Conservation (phyloP, 495 filamentous ascomycete genomes). For the Xylaria castorea region DNA sequence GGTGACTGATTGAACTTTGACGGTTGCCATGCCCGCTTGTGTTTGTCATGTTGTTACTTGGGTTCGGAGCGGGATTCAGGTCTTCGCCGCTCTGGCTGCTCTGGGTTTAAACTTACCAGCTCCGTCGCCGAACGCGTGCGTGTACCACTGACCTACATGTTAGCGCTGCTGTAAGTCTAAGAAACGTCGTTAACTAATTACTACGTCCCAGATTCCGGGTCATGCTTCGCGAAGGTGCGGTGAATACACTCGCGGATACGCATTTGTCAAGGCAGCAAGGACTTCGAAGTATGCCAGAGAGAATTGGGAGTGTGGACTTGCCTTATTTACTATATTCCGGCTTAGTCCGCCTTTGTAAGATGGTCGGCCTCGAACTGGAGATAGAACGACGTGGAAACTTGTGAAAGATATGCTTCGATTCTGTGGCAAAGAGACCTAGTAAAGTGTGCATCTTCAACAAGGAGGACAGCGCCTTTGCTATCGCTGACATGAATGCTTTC, state of each 20-base stretch:
- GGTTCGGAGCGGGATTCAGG: neutral
- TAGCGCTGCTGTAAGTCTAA: neutral
- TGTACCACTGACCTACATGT: neutral
- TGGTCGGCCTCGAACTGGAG: neutral
- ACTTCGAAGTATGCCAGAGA: neutral
- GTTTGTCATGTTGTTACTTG: neutral
- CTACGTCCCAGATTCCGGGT: neutral
- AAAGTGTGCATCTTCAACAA: neutral
- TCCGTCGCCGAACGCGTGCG: neutral
- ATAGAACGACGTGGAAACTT: neutral
- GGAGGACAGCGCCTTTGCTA: neutral
- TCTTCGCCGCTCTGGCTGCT: neutral
- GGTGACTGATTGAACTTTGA: neutral
- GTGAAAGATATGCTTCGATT: neutral
- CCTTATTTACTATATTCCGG: neutral
- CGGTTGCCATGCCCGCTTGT: constrained; percentile 16
- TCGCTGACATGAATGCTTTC: neutral
- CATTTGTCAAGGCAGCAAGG: neutral
- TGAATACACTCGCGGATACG: neutral
- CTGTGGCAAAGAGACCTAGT: neutral
- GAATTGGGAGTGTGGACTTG: neutral
- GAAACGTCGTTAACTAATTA: neutral
- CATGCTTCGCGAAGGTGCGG: constrained; percentile 30
- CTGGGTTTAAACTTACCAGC: too few relatives aligned
- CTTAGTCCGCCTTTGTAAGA: neutral